phyloP scores from a whole-genome alignment of 176 grass and related monocot genomes.

The Zoysia pacifica region DNA sequence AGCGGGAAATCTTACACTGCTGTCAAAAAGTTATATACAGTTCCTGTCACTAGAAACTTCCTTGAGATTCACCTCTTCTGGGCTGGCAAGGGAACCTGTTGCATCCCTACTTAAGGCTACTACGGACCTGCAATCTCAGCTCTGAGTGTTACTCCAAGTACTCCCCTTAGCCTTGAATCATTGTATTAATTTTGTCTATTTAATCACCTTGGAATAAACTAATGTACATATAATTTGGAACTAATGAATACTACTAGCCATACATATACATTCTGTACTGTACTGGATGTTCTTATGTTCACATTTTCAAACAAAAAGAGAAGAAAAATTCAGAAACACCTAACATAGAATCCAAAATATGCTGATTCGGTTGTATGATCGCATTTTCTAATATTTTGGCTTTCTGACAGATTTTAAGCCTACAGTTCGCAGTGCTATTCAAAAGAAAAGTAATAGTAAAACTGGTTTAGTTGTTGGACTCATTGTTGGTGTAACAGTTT shows the following conservation, averaged over 20 bases:
- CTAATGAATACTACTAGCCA: too few relatives aligned
- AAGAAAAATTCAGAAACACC: not conserved
- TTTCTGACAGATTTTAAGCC: slow-evolving; percentile 63
- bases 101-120: slow-evolving; percentile 68
- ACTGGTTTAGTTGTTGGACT: slow-evolving; percentile 56
- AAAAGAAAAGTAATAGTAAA: slow-evolving; percentile 44
- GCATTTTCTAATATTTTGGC: slow-evolving; percentile 29
- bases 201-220: too few relatives aligned
- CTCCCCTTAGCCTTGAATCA: not conserved
- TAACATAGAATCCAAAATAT: slow-evolving; percentile 21
- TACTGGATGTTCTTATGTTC: not conserved
- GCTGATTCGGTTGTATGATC: not conserved
- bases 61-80: slow-evolving; percentile 97
- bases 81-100: slow-evolving; percentile 97
- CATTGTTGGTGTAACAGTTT: slow-evolving; percentile 49
- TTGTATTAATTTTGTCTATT: too few relatives aligned
- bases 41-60: slow-evolving; percentile 76
- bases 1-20: slow-evolving; percentile 58
- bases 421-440: slow-evolving; percentile 44
- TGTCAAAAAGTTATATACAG: slow-evolving; percentile 52
- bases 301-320: not conserved
- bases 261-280: not conserved
- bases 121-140: slow-evolving; percentile 82
- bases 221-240: too few relatives aligned
- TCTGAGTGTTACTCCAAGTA: slow-evolving; percentile 65